These are phyloP conservation scores for Metarhizium rileyi DNA, from an alignment of 2,329 filamentous ascomycete species.

Conservation along the genomic window DNA sequence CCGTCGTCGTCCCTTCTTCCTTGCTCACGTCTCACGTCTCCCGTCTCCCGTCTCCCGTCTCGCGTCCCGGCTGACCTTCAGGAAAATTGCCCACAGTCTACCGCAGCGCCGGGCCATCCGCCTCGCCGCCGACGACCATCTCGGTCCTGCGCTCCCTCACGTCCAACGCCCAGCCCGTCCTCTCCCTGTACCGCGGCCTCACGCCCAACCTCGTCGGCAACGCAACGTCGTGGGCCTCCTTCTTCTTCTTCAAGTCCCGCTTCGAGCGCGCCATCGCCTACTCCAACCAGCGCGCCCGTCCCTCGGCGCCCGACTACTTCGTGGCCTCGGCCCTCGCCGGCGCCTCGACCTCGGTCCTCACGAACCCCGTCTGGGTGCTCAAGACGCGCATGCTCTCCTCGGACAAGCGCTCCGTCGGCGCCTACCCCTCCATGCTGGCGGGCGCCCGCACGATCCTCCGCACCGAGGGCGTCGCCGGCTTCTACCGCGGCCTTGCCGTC, in stretches of 20 bases:
- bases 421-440: constrained; percentile 68
- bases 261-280: constrained; percentile 37
- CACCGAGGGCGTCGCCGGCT: constrained; percentile 66
- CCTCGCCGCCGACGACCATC: constrained; percentile 35
- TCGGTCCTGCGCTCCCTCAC: constrained; percentile 41
- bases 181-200: constrained; percentile 80
- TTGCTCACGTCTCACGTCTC: too few species aligned
- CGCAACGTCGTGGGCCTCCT: constrained; percentile 80
- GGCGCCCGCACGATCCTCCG: constrained; percentile 58
- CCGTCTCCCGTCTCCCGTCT: too few species aligned
- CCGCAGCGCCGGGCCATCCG: constrained; percentile 28
- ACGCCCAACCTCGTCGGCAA: constrained; percentile 88
- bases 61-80: too few species aligned
- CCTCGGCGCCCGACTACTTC: constrained; percentile 64
- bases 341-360: constrained; percentile 66
- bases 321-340: constrained; percentile 62
- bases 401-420: constrained; percentile 61
- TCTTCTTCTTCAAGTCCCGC: constrained; percentile 69
- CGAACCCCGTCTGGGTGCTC: constrained; percentile 96
- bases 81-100: too few species aligned
- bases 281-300: constrained; percentile 9
- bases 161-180: constrained; percentile 38
- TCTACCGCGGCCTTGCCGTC: constrained; percentile 80
- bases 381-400: constrained; percentile 96
- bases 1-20: too few species aligned